A percentile compares a stretch with the other conserved stretches of the same genome.
Conservation (phyloP, 2,329 filamentous ascomycete species). For the Cytospora piceae region DNA sequence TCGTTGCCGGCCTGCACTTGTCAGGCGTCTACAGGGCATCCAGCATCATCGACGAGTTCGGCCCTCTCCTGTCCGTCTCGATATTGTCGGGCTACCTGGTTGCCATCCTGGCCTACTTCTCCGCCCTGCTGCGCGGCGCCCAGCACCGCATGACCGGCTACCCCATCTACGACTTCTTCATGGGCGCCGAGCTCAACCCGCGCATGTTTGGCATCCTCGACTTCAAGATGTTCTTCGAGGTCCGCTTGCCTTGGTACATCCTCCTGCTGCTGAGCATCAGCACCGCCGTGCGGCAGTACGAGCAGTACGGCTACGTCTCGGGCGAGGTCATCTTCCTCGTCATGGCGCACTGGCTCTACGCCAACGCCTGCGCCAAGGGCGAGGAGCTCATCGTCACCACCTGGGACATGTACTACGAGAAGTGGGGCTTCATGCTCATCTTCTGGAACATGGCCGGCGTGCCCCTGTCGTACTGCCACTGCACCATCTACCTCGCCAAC, state of each 20-base stretch:
- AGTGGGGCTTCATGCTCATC: conserved; percentile 87
- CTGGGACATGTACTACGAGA: conserved; percentile 91
- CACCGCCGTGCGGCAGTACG: conserved; percentile 73
- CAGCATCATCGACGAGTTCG: conserved; percentile 93
- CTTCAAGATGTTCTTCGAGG: conserved; percentile 93
- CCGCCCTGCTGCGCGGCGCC: conserved; percentile 76
- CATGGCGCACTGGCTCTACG: conserved; percentile 81
- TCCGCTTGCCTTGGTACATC: conserved; percentile 85
- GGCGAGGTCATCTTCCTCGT: conserved; percentile 74
- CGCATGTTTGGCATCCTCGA: conserved; percentile 83
- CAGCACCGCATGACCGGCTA: conserved; percentile 91
- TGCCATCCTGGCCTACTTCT: conserved; percentile 82
- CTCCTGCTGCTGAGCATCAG: conserved; percentile 72
- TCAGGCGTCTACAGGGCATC: conserved; percentile 87
- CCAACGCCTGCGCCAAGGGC: conserved; percentile 80
- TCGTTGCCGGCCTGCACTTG: conserved; percentile 75
- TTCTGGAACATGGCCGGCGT: conserved; percentile 89
- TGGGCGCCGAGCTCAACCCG: conserved; percentile 86
- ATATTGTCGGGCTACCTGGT: conserved; percentile 89
- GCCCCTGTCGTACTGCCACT: conserved; percentile 81
- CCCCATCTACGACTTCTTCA: conserved; percentile 85
- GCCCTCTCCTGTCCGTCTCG: conserved; percentile 87
- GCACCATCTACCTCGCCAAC: conserved; percentile 78
- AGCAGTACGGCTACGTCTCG: conserved; percentile 76
- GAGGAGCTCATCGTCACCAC: conserved; percentile 81